Base-by-base conservation (phyloP, 495 filamentous ascomycete species). In the Lichenothelia convexa region DNA sequence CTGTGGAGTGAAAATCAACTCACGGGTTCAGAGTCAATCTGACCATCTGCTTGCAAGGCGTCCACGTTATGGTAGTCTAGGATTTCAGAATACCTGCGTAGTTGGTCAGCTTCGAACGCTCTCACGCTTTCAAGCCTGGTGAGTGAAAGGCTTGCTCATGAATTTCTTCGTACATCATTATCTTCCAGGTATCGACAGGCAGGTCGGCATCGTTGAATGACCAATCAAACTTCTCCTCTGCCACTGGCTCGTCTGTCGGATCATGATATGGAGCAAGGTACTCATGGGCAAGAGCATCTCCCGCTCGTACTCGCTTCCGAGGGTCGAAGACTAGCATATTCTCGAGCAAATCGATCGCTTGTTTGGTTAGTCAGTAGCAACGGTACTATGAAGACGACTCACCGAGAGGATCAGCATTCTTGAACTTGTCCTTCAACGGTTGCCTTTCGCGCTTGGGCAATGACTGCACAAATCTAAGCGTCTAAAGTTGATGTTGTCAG, bases 181-280 rank as follows among this genome's bases (percentile, higher is more conserved):
- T 94, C 61, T 95, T 95, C 89, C 89, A 97, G n/a, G 91, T 93
- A 49, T 97, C 89, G 27, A 95, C 84, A 0, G 89, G 89, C 39
- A 97, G 60, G 61, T 97, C 89, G 22, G 89, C 91, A 53, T 97
- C 87, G 55, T 94, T 97, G 61, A 97, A 97, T n/a, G 85, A 93
- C 89, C 89, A 97, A 54, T 97, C 89, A 49, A 97, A 97, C 62
- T 91, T 95, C 66, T 94, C 87, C 40, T 92, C 81, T 18, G 89
- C 82, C 9, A 81, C 79, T 5, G 89, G 89, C 62, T 97, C 89
- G 51, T 97, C 89, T 13, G 78, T 85, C 11, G 87, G 86, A 51
- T 97, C 89, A 52, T 97, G 89, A 61, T 97, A 97, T 9, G 89
- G 89, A 11, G 84, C 69, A 30, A 97, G 79, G 53, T 95, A 97